Evolutionary conservation across 2,329 filamentous ascomycete genomes (phyloP).

Genomic region (Dactylella cylindrospora): DNA sequence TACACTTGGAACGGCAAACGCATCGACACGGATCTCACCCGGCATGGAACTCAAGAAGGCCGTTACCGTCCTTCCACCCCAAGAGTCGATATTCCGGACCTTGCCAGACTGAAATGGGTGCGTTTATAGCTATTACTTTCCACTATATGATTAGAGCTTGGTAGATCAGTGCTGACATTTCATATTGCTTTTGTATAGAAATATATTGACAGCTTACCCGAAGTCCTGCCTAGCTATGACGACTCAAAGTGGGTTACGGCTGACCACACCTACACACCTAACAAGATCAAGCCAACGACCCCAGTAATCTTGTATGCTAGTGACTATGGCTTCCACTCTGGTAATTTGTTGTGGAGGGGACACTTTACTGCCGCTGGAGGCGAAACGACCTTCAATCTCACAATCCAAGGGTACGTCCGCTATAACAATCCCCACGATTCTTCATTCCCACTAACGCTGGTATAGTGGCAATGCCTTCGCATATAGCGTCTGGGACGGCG

Average conservation of each 20-base stretch:
- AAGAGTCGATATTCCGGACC: conserved; percentile 59
- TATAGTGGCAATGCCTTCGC: conserved; percentile 65
- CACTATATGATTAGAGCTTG: neutral
- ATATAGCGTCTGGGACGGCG: conserved; percentile 67
- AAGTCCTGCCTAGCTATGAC: conserved; percentile 65
- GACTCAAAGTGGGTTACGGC: conserved; percentile 68
- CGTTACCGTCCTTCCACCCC: conserved; percentile 59
- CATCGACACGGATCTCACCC: conserved; percentile 53
- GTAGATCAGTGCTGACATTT: neutral
- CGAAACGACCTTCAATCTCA: conserved; percentile 61
- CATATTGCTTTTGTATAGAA: conserved; percentile 54
- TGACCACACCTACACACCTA: conserved; percentile 62
- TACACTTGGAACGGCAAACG: conserved; percentile 64
- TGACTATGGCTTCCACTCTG: conserved; percentile 74
- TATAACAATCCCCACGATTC: too few relatives aligned
- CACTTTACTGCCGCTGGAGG: conserved; percentile 66
- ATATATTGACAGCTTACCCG: conserved; percentile 70
- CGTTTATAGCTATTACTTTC: neutral
- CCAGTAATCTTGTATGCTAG: conserved; percentile 67
- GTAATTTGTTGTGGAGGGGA: conserved; percentile 69
- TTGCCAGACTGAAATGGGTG: conserved; percentile 62
- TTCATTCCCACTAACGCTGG: too few relatives aligned
- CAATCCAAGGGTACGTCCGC: conserved; percentile 62
- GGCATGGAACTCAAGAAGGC: conserved; percentile 58
- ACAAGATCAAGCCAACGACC: conserved; percentile 62